phyloP scores from a whole-genome alignment of 2,329 filamentous ascomycete species.

The Emmonsiellopsis sp. region DNA sequence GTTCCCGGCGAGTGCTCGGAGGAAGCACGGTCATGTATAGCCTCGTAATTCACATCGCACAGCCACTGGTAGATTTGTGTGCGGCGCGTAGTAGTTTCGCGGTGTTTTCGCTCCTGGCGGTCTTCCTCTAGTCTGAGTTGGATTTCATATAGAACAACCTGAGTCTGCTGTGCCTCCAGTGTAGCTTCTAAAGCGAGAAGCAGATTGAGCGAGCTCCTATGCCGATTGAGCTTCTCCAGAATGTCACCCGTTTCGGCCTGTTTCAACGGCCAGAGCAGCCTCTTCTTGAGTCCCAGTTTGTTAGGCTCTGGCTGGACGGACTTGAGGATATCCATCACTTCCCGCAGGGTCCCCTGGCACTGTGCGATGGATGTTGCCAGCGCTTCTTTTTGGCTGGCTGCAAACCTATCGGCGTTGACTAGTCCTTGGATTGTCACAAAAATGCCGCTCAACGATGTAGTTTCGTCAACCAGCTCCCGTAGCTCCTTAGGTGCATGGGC shows the following conservation, averaged over 20 bases:
- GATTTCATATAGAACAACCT: constrained; percentile 2
- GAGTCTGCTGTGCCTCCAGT: background rate
- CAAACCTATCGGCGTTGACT: constrained; percentile 1
- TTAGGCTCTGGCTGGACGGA: background rate
- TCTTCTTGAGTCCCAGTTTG: background rate
- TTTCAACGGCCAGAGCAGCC: constrained; percentile 2
- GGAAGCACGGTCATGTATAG: constrained; percentile 3
- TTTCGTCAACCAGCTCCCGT: constrained; percentile 3
- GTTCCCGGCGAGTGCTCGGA: background rate
- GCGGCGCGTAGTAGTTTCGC: background rate
- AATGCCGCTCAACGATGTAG: constrained; percentile 2
- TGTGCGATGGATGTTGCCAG: background rate
- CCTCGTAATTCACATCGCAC: background rate
- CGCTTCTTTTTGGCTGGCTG: background rate
- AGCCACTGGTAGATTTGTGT: background rate
- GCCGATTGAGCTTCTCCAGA: background rate
- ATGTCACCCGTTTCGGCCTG: background rate
- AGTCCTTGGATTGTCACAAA: constrained; percentile 4
- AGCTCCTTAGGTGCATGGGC: background rate
- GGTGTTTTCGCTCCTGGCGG: background rate
- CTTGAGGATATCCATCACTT: background rate
- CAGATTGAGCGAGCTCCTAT: background rate
- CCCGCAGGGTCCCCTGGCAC: background rate
- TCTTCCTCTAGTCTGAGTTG: background rate
- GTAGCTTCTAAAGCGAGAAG: constrained; percentile 1